Evolutionary conservation across 768 basidiomycete species (phyloP).

Genomic region (Collybia sp.): DNA sequence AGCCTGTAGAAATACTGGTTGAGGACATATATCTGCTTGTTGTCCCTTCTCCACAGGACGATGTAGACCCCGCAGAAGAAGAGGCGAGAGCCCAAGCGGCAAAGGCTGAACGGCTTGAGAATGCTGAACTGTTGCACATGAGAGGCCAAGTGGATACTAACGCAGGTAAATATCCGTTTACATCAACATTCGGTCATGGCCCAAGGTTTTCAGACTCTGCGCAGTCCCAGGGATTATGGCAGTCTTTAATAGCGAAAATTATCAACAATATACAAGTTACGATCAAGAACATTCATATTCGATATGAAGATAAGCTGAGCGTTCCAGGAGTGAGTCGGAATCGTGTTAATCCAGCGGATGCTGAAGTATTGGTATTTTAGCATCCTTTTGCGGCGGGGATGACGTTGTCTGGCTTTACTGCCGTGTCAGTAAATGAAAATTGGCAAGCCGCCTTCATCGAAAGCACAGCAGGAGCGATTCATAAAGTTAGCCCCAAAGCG

Average conservation of each 20-base stretch:
- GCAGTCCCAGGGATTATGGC: slow-evolving; percentile 82
- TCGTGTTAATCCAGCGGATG: slow-evolving; percentile 1
- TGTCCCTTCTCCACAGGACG: slow-evolving; percentile 69
- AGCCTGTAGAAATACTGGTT: slow-evolving; percentile 86
- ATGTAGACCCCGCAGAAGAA: slow-evolving; percentile 78
- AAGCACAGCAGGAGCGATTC: slow-evolving; percentile 79
- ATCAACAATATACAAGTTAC: slow-evolving; percentile 96
- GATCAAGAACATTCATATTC: slow-evolving; percentile 91
- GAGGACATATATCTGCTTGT: slow-evolving; percentile 96
- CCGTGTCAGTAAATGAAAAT: slow-evolving; percentile 80
- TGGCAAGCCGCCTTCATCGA: slow-evolving; percentile 94
- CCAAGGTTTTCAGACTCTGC: slow-evolving; percentile 40
- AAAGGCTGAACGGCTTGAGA: slow-evolving; percentile 85
- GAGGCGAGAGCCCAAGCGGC: slow-evolving; percentile 75
- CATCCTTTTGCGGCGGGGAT: slow-evolving; percentile 93
- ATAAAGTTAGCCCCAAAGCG: slow-evolving; percentile 56
- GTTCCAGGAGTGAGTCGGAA: slow-evolving; percentile 77
- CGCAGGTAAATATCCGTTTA: slow-evolving; percentile 30
- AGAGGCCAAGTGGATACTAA: slow-evolving; percentile 48
- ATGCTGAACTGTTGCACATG: slow-evolving; percentile 80
- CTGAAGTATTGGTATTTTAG: slow-evolving; percentile 30
- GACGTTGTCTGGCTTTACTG: slow-evolving; percentile 84
- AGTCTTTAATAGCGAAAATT: slow-evolving; percentile 82
- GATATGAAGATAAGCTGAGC: slow-evolving; percentile 93
- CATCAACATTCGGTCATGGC: slow-evolving; percentile 1